Base-by-base conservation (phyloP, 139 green algal genomes). In the Pseudopediastrum boryanum region DNA sequence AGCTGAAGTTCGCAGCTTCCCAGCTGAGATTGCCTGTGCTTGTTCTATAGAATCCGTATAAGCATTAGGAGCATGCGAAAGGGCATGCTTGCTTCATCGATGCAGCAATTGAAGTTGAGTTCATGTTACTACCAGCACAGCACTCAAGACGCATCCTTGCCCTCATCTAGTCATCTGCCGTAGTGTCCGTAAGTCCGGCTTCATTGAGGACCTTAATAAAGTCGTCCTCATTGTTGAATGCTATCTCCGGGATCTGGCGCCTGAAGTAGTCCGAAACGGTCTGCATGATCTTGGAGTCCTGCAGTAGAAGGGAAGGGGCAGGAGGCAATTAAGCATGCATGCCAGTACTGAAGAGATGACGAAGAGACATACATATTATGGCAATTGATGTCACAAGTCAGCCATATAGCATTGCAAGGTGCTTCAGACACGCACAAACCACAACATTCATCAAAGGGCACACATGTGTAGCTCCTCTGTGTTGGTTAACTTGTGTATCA, bases 231-330 rank as follows among this genome's bases (percentile, higher is more conserved):
- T 98, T 87, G 67, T 97, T 83, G 51, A 86, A 90, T 0, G 75
- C 67, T 38, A 98, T 87, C n/a, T 90, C 87, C 12, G 88, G 85
- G 46, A 98, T 97, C 10, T 85, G 64, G 83, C 90, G 88, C 44
- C 97, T 81, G 85, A 97, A 98, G 83, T 98, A 95, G n/a, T 81
- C 64, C 29, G 80, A 74, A 39, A 98, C 98, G 42, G 89, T 56
- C 29, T 94, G 78, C 2, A 98, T 36, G 27, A 94, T 69, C 2
- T 54, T 43, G 33, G 65, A 62, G 71, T 97, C 92, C 82, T 91
- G 79, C 74, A 71, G 27, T 39, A 51, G 51, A 68, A 66, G 25
- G 21, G 29, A 25, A 43, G 29, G 23, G 29, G 31, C 44, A 52
- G 21, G 21, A 48, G 10, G n/a, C 4, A 70, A 35, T 21, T 19